Conservation (phyloP, 257 asterid genomes). For the Gentiana macrophylla region DNA sequence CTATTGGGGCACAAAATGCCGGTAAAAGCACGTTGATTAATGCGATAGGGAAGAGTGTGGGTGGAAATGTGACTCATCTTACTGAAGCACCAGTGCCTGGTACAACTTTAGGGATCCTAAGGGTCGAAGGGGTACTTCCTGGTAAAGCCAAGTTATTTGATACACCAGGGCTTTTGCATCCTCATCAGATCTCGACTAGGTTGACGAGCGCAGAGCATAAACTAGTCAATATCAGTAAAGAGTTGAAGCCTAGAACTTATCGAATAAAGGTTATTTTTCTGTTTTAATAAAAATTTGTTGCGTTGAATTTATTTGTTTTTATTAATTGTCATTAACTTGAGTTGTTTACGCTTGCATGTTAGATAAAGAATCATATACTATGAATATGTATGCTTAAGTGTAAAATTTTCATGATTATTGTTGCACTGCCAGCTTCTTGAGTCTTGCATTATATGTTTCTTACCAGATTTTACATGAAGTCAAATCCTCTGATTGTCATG, state of each 20-base stretch:
- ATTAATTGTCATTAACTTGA: not conserved
- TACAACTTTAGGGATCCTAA: constrained; percentile 77
- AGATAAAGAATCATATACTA: not conserved
- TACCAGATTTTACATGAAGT: too few species aligned
- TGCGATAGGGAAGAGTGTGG: constrained; percentile 57
- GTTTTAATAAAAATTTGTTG: not conserved
- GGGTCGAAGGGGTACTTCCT: constrained; percentile 88
- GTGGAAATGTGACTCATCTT: constrained; percentile 46
- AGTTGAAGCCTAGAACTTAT: constrained; percentile 81
- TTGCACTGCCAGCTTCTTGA: too few species aligned
- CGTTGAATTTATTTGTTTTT: not conserved
- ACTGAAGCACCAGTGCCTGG: constrained; percentile 93
- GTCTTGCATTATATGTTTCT: too few species aligned
- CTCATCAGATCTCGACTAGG: constrained; percentile 77
- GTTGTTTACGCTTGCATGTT: not conserved
- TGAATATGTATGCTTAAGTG: too few species aligned
- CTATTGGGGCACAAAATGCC: constrained; percentile 87
- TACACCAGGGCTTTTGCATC: constrained; percentile 89
- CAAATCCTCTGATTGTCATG: too few species aligned
- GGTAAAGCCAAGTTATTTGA: constrained; percentile 76
- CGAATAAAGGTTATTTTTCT: constrained; percentile 59
- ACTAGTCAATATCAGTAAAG: constrained; percentile 49
- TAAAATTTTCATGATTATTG: too few species aligned
- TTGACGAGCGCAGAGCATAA: constrained; percentile 67
- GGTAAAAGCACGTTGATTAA: constrained; percentile 84